These are phyloP conservation scores for Alternaria hordeiaustralica DNA, from an alignment of 2,329 filamentous ascomycete genomes.

Conservation along the genomic window DNA sequence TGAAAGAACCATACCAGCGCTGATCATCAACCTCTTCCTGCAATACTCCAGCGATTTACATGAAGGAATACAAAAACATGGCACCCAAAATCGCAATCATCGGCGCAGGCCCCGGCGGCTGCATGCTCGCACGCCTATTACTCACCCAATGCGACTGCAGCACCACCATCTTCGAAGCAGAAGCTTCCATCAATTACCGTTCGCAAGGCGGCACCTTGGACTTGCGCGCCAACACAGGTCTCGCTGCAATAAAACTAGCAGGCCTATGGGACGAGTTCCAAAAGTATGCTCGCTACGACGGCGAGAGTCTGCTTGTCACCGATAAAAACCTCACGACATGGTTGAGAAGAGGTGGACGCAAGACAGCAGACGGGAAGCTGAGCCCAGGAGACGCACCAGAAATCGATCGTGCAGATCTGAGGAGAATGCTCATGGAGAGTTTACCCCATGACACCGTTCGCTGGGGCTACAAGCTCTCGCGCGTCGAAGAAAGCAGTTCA, in stretches of 20 bases:
- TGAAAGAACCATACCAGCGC: not conserved
- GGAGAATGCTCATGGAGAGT: slow-evolving; percentile 30
- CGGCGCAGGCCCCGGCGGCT: slow-evolving; percentile 53
- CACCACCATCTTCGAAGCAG: slow-evolving; percentile 57
- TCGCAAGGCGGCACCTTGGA: slow-evolving; percentile 59
- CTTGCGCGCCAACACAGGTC: slow-evolving; percentile 59
- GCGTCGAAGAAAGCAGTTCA: slow-evolving; percentile 17
- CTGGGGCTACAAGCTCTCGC: slow-evolving; percentile 31
- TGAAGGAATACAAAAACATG: not conserved
- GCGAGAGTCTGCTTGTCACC: slow-evolving; percentile 51
- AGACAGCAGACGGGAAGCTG: slow-evolving; percentile 9
- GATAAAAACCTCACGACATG: slow-evolving; percentile 46
- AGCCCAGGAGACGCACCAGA: slow-evolving; percentile 28
- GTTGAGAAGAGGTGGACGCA: slow-evolving; percentile 21
- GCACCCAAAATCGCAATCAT: slow-evolving; percentile 47
- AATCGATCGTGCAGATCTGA: slow-evolving; percentile 32
- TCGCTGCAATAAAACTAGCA: slow-evolving; percentile 58
- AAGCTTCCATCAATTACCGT: slow-evolving; percentile 32
- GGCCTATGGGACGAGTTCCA: slow-evolving; percentile 58
- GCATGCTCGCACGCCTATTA: slow-evolving; percentile 61
- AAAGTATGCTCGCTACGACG: slow-evolving; percentile 50
- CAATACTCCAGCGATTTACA: not conserved
- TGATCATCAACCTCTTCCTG: not conserved
- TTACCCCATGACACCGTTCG: slow-evolving; percentile 29
- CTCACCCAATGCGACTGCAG: slow-evolving; percentile 51